These are phyloP conservation scores for Ploettnerulaceae sp. DNA, from an alignment of 2,329 filamentous ascomycete species.

Conservation along the genomic window DNA sequence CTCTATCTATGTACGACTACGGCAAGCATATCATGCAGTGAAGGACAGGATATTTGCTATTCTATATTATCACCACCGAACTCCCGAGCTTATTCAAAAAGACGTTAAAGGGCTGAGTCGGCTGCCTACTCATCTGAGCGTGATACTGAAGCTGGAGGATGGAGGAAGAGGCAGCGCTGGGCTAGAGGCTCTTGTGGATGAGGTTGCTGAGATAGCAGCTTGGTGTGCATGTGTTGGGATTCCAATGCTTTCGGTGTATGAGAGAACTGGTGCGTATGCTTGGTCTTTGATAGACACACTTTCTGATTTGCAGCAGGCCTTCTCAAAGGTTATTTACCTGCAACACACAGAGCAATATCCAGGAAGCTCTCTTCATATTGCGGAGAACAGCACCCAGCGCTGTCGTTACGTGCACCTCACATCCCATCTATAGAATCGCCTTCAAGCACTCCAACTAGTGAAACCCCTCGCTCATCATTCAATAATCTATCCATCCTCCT, in stretches of 20 bases:
- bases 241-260: slow-evolving; percentile 82
- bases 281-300: neutral
- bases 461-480: slow-evolving; percentile 35
- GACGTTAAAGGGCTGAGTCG: slow-evolving; percentile 73
- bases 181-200: slow-evolving; percentile 78
- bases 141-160: slow-evolving; percentile 72
- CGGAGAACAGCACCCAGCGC: slow-evolving; percentile 64
- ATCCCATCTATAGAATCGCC: slow-evolving; percentile 53
- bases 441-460: slow-evolving; percentile 40
- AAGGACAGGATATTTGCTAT: slow-evolving; percentile 74
- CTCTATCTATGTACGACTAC: slow-evolving; percentile 78
- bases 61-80: slow-evolving; percentile 91
- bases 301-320: slow-evolving; percentile 53
- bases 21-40: slow-evolving; percentile 74
- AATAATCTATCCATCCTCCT: slow-evolving; percentile 61
- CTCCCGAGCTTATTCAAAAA: slow-evolving; percentile 83
- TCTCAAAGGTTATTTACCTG: slow-evolving; percentile 83
- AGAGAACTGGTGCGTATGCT: slow-evolving; percentile 69
- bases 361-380: slow-evolving; percentile 85
- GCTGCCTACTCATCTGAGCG: slow-evolving; percentile 80
- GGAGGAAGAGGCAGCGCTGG: slow-evolving; percentile 66
- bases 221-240: slow-evolving; percentile 93
- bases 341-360: slow-evolving; percentile 73
- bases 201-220: slow-evolving; percentile 85
- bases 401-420: slow-evolving; percentile 70